Evolutionary conservation across 805 yeast species (phyloP).

Genomic region (Kodamaea fukazawae): DNA sequence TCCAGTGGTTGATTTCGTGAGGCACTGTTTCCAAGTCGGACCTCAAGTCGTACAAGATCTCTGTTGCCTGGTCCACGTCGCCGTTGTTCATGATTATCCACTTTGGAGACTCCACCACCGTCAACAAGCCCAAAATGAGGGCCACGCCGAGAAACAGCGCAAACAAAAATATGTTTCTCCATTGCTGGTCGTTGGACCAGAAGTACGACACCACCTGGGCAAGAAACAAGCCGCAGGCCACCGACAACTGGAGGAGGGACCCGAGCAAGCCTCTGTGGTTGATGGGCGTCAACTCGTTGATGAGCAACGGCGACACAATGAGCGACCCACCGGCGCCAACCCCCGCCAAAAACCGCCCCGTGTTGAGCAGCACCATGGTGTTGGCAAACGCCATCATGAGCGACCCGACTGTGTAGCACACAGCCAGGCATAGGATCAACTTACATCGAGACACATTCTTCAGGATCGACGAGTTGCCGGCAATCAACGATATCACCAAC

Average conservation of each 20-base stretch:
- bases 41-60: constrained; percentile 26
- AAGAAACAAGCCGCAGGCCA: constrained; percentile 36
- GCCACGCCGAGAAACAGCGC: constrained; percentile 23
- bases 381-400: constrained; percentile 25
- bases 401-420: constrained; percentile 23
- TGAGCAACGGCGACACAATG: constrained; percentile 40
- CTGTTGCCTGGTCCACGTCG: constrained; percentile 27
- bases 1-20: constrained; percentile 39
- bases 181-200: constrained; percentile 36
- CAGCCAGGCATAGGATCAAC: constrained; percentile 16
- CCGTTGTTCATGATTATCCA: constrained; percentile 36
- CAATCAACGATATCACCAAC: constrained; percentile 26
- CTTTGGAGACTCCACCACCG: constrained; percentile 41
- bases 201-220: constrained; percentile 32
- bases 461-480: constrained; percentile 28
- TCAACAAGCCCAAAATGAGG: constrained; percentile 32
- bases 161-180: constrained; percentile 34
- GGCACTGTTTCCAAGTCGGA: constrained; percentile 28
- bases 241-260: constrained; percentile 36
- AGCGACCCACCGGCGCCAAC: constrained; percentile 39
- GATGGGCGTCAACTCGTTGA: constrained; percentile 39
- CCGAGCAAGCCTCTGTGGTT: constrained; percentile 44
- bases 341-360: constrained; percentile 37
- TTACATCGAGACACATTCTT: constrained; percentile 23
- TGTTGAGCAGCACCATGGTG: constrained; percentile 16